Evolutionary conservation across 768 basidiomycete species (phyloP).

Genomic region (Mycena galericulata): DNA sequence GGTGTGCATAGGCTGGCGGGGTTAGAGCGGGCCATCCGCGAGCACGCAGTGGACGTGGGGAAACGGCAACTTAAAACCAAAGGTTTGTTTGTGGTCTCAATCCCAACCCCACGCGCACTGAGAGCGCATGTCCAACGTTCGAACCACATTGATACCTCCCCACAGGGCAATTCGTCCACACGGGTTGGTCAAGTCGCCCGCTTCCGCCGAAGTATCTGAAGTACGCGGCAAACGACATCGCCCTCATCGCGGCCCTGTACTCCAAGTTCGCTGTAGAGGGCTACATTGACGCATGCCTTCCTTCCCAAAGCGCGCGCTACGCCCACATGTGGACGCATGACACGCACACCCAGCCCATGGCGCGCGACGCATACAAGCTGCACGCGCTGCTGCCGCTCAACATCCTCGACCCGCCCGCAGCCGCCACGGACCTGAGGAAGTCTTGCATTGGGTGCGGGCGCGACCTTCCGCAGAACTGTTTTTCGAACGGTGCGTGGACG

Average conservation of each 20-base stretch:
- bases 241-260: not conserved
- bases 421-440: not conserved
- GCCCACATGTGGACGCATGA: slow-evolving; percentile 15
- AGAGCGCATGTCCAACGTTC: too few relatives aligned
- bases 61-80: not conserved
- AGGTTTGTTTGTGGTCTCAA: not conserved
- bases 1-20: slow-evolving; percentile 16
- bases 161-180: not conserved
- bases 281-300: slow-evolving; percentile 9
- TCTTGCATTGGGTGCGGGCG: slow-evolving; percentile 20
- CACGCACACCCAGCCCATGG: not conserved
- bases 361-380: not conserved
- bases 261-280: not conserved
- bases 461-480: not conserved
- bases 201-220: not conserved
- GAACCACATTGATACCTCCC: not conserved
- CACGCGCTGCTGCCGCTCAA: slow-evolving; percentile 16
- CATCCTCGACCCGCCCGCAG: not conserved
- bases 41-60: not conserved
- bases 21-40: not conserved
- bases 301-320: slow-evolving; percentile 11
- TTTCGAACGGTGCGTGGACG: not conserved
- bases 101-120: too few relatives aligned
- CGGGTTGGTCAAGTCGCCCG: not conserved
- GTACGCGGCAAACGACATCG: slow-evolving; percentile 23